phyloP scores from a whole-genome alignment of 2,329 filamentous ascomycete species.

The Rhynchosporium secalis region DNA sequence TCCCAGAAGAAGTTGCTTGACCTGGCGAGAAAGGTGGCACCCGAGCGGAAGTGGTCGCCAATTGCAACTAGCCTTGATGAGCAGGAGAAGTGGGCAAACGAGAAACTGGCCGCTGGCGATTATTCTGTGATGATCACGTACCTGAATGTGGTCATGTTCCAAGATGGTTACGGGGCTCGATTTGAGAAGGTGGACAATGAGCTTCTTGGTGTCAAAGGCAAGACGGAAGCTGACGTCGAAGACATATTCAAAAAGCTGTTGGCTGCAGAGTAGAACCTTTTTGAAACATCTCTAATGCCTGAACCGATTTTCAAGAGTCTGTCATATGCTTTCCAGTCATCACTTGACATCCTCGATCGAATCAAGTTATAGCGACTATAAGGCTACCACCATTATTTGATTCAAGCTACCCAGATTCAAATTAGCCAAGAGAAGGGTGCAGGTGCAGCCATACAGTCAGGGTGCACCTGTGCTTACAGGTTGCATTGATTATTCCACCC shows the following conservation, averaged over 20 bases:
- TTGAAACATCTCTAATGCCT: too few relatives aligned
- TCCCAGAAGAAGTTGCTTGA: constrained; percentile 47
- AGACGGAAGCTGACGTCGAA: constrained; percentile 45
- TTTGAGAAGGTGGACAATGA: constrained; percentile 44
- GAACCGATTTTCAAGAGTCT: too few relatives aligned
- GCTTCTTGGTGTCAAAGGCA: constrained; percentile 47
- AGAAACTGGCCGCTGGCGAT: constrained; percentile 32
- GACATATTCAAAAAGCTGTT: constrained; percentile 34
- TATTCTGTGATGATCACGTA: constrained; percentile 40
- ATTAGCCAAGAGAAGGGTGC: neutral
- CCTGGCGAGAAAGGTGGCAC: constrained; percentile 40
- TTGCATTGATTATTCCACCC: neutral
- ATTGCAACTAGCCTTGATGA: constrained; percentile 23
- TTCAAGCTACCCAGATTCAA: neutral
- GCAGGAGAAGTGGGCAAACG: constrained; percentile 28
- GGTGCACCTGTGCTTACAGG: neutral
- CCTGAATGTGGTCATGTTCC: constrained; percentile 40
- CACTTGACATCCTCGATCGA: too few relatives aligned
- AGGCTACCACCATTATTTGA: too few relatives aligned
- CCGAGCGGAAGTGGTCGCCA: constrained; percentile 34
- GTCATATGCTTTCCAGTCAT: too few relatives aligned
- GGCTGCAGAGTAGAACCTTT: neutral
- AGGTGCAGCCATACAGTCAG: neutral
- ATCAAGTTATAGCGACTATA: too few relatives aligned
- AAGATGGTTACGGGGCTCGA: constrained; percentile 40